These are phyloP conservation scores for Penicillium herquei DNA, from an alignment of 495 filamentous ascomycete genomes.

Conservation along the genomic window DNA sequence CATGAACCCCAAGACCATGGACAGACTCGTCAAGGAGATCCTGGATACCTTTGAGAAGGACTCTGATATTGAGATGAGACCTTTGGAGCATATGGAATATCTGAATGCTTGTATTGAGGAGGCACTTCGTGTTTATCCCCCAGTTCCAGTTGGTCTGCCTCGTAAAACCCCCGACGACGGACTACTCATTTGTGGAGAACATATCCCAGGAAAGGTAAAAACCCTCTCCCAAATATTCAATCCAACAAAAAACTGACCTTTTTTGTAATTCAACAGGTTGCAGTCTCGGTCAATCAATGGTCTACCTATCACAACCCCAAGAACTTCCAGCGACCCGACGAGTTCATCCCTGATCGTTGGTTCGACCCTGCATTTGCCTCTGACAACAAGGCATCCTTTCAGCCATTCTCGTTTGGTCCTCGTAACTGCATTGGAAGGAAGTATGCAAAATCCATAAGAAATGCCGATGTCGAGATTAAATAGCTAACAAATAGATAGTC, in stretches of 20 bases:
- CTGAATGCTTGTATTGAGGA: slow-evolving; percentile 57
- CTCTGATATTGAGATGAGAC: slow-evolving; percentile 50
- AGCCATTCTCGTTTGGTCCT: slow-evolving; percentile 57
- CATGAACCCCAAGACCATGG: slow-evolving; percentile 41
- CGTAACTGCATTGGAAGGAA: slow-evolving; percentile 61
- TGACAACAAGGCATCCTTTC: slow-evolving; percentile 42
- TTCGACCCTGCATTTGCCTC: slow-evolving; percentile 35
- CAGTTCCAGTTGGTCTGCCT: slow-evolving; percentile 45
- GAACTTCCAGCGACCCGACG: slow-evolving; percentile 46
- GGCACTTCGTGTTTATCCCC: slow-evolving; percentile 56
- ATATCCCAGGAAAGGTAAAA: slow-evolving; percentile 34
- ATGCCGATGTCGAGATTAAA: no score
- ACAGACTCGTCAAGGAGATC: slow-evolving; percentile 50
- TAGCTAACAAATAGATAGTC: slow-evolving; percentile 4
- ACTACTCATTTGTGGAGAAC: slow-evolving; percentile 46
- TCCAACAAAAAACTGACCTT: neutral
- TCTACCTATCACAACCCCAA: slow-evolving; percentile 37
- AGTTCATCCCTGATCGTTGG: slow-evolving; percentile 55
- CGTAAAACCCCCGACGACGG: slow-evolving; percentile 42
- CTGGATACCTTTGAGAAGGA: slow-evolving; percentile 44
- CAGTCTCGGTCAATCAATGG: slow-evolving; percentile 46
- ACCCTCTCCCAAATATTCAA: neutral
- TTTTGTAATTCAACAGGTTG: slow-evolving; percentile 34
- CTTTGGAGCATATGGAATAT: slow-evolving; percentile 49
- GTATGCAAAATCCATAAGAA: slow-evolving; percentile 33